These are phyloP conservation scores for Sphagnum tenellum DNA, from an alignment of 225 moss, liverwort and hornwort genomes.

Conservation along the genomic window DNA sequence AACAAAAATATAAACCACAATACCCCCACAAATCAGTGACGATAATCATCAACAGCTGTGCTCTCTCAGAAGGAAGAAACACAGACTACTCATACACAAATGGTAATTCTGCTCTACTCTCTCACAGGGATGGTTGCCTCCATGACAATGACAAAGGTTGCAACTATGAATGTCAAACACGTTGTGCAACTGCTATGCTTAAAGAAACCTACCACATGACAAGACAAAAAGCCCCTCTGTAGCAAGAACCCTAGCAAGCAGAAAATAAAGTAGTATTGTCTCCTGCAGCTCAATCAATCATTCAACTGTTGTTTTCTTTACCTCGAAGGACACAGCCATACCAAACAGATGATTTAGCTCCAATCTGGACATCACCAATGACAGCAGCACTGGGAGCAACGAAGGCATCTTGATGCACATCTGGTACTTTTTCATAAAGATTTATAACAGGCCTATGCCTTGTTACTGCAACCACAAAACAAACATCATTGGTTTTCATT, in stretches of 20 bases:
- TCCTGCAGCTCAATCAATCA: too few relatives aligned
- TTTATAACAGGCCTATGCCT: slow-evolving; percentile 81
- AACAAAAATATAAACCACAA: neutral
- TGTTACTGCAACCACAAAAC: slow-evolving; percentile 30
- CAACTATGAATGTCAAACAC: neutral
- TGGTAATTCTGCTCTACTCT: too few relatives aligned
- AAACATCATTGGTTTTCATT: too few relatives aligned
- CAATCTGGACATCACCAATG: slow-evolving; percentile 85
- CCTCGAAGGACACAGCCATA: slow-evolving; percentile 89
- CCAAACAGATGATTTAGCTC: slow-evolving; percentile 86
- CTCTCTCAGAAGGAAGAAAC: too few relatives aligned
- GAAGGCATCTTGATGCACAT: slow-evolving; percentile 56
- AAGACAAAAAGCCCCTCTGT: neutral
- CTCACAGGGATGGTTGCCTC: too few relatives aligned
- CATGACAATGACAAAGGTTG: neutral
- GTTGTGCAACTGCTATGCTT: neutral
- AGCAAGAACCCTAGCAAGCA: neutral
- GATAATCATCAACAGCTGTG: too few relatives aligned
- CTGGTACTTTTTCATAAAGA: slow-evolving; percentile 69
- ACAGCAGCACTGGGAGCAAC: slow-evolving; percentile 95
- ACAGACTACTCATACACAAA: too few relatives aligned
- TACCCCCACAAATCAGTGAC: too few relatives aligned
- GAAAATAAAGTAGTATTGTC: neutral
- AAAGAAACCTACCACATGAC: neutral
- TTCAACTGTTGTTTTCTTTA: slow-evolving; percentile 12